Conservation (phyloP, 257 asterid genomes). For the Penstemon barbatus region DNA sequence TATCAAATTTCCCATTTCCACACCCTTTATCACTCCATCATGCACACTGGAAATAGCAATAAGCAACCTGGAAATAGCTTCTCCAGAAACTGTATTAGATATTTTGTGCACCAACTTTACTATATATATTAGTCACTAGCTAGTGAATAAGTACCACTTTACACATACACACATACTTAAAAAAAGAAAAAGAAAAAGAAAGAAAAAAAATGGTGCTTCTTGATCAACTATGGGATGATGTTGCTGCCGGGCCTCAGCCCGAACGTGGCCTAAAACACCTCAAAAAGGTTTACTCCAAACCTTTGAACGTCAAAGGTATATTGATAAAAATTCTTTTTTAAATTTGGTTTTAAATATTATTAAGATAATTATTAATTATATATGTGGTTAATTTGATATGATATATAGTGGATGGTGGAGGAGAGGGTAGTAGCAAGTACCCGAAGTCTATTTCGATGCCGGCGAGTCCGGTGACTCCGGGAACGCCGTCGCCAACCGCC, state of each 20-base stretch:
- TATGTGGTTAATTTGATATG: neutral
- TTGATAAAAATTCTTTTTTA: neutral
- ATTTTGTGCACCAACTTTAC: conserved; percentile 31
- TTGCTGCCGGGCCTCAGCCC: conserved; percentile 86
- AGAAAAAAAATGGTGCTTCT: conserved; percentile 63
- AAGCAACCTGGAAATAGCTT: conserved; percentile 3
- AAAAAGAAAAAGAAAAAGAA: neutral
- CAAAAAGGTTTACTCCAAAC: conserved; percentile 45
- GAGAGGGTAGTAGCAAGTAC: conserved; percentile 44
- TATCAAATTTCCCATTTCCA: conserved; percentile 8
- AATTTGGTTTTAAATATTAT: neutral
- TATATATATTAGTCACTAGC: conserved; percentile 28
- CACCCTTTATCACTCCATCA: conserved; percentile 1
- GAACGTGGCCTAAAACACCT: conserved; percentile 84
- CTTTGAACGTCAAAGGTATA: conserved; percentile 51
- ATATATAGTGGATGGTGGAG: conserved; percentile 38
- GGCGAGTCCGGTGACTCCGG: conserved; percentile 54
- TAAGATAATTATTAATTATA: neutral
- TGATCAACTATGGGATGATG: conserved; percentile 92
- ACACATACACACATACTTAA: neutral
- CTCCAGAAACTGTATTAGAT: conserved; percentile 28
- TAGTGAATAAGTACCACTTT: neutral
- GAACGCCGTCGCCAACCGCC: conserved; percentile 64
- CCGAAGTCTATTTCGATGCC: conserved; percentile 64
- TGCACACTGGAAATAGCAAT: conserved; percentile 24